Percentiles rank a stretch among this genome's conserved stretches.
Evolutionary conservation across 176 grass and related monocot genomes (phyloP).

Genomic region (Hsuehochloa calcarea): DNA sequence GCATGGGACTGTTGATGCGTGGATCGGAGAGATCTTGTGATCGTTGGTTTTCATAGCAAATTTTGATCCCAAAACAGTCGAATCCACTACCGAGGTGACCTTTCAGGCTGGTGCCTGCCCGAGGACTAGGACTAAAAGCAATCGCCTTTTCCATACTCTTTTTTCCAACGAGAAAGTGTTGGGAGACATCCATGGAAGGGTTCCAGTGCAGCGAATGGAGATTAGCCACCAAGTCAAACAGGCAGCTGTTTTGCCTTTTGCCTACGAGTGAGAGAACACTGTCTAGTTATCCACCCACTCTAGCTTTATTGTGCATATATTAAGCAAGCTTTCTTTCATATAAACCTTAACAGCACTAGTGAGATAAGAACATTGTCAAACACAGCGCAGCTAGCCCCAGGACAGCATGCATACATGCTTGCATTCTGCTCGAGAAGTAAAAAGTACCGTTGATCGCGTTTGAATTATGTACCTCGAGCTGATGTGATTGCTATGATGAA

Average conservation of each 20-base stretch:
- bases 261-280: slow-evolving; percentile 11
- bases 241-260: not conserved
- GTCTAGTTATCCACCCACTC: not conserved
- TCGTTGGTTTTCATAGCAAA: not conserved
- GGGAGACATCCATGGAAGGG: not conserved
- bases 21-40: not conserved
- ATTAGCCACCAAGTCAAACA: slow-evolving; percentile 30
- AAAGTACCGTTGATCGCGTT: slow-evolving; percentile 25
- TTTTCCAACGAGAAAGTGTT: slow-evolving; percentile 11
- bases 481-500: not conserved
- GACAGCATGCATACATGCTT: slow-evolving; percentile 1
- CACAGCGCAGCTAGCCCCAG: not conserved
- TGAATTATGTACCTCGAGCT: slow-evolving; percentile 24
- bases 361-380: not conserved
- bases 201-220: not conserved
- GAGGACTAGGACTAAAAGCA: not conserved
- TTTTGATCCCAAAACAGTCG: not conserved
- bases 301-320: not conserved
- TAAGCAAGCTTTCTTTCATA: not conserved
- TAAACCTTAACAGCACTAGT: not conserved
- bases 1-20: not conserved
- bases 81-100: slow-evolving; percentile 25
- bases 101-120: not conserved
- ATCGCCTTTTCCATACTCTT: not conserved
- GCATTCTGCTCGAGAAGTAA: slow-evolving; percentile 31